Evolutionary conservation across 2,329 filamentous ascomycete genomes (phyloP), one percentile per base, ranked within the genome.

Genomic region (Nemania sp.): DNA sequence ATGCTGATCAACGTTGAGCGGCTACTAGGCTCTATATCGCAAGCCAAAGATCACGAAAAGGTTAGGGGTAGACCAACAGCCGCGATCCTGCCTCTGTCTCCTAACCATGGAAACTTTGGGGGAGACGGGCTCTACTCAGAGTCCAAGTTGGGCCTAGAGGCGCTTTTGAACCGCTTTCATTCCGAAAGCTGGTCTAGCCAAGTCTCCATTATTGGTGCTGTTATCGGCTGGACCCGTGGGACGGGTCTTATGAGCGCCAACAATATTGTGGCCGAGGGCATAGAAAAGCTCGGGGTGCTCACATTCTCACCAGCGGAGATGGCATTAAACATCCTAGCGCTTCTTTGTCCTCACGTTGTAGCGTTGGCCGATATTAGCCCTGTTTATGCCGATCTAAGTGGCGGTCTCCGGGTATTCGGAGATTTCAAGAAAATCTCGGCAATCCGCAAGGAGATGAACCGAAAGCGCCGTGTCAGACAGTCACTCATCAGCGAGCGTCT

Each of bases 271-370:
- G 94, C 94, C 26, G 93, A 97, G 72, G 94, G 93, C 56, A 91
- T 99, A 53, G 94, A 99, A 78, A 90, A 90, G 66, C 93, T 95
- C 62, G 94, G 94, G 66, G 94, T 97, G 15, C 91, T 93, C 66
- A 99, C 94, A 2, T 99, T 99, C 80, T 97, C 93, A 6, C 93
- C 97, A 76, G 91, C 96, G 71, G 94, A 99, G 75, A 99, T 99
- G 94, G 94, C 94, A 14, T 97, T 99, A 81, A 99, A 99, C 76
- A 75, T 99, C 63, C 83, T 99, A 36, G 93, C 94, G 63, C 83
- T 99, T 48, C 96, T 99, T 92, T 89, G 91, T 1, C 92, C 93
- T 31, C 82, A 86, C 19, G 89, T 99, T 64, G 91, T 96, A 65
- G 90, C 97, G 69, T 83, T 97, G 41, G 97, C 94, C 80, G 94